Evolutionary conservation across 257 asterid species (phyloP).

Genomic region (Solanum lycopersicoides): DNA sequence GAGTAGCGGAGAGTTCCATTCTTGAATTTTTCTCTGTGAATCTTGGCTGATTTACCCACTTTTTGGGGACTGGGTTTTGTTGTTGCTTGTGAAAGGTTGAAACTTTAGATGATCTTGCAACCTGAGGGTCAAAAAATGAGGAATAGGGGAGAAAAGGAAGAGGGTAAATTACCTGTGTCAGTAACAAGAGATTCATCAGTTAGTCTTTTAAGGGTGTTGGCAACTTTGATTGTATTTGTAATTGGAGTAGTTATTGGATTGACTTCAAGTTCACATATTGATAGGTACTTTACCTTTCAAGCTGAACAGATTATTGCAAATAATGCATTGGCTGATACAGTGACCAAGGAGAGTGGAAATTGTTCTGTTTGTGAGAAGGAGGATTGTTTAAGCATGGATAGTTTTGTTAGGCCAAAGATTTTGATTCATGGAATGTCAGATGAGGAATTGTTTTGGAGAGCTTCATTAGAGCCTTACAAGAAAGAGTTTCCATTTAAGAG

Average conservation of each 20-base stretch:
- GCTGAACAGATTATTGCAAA: slow-evolving; percentile 28
- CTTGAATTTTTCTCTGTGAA: background rate
- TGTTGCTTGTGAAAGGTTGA: background rate
- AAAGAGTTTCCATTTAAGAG: slow-evolving; percentile 65
- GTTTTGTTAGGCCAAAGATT: slow-evolving; percentile 36
- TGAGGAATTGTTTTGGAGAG: slow-evolving; percentile 91
- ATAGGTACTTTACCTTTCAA: slow-evolving; percentile 43
- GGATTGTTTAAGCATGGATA: slow-evolving; percentile 46
- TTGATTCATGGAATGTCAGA: slow-evolving; percentile 66
- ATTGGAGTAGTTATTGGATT: slow-evolving; percentile 83
- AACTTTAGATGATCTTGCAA: background rate
- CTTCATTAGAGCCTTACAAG: slow-evolving; percentile 75
- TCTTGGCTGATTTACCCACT: background rate
- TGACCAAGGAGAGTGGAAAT: background rate
- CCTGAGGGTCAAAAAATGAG: slow-evolving; percentile 15
- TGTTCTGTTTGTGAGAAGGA: slow-evolving; percentile 29
- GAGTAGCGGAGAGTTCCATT: background rate
- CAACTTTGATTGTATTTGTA: slow-evolving; percentile 57
- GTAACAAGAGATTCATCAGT: slow-evolving; percentile 43
- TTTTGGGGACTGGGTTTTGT: background rate
- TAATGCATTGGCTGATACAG: slow-evolving; percentile 14
- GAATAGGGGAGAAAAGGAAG: slow-evolving; percentile 57
- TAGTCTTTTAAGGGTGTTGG: slow-evolving; percentile 44
- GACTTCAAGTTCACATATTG: slow-evolving; percentile 72
- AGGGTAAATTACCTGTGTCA: slow-evolving; percentile 14